Evolutionary conservation across 495 filamentous ascomycete species (phyloP), one percentile per base, ranked within the genome.

Genomic region (Chlorociboria aeruginascens): DNA sequence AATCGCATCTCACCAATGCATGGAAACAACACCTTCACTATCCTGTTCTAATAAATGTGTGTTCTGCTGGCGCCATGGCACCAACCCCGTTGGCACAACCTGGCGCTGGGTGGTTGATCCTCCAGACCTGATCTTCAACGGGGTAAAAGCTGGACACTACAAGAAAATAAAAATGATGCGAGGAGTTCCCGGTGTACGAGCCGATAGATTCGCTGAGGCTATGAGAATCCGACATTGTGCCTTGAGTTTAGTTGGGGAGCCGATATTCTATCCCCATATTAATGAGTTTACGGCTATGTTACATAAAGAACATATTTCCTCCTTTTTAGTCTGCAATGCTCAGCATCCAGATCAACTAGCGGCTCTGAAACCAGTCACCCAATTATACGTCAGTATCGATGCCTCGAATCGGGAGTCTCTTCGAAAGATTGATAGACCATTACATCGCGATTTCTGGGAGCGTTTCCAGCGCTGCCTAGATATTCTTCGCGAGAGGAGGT

Each of bases 1-100:
- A 51, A 97, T 97, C 60, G 76, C 80, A 47, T 95, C 89, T 1
- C 90, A 97, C 56, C 79, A 92, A 36, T 97, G 90, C 68, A 97
- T 97, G 90, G 90, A 97, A 66, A 86, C 89, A 3, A 97, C 90
- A 0, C 90, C 90, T 0, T 94, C 89, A 1, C 76, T 97, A 13
- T 93, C 86, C 12, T 97, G 90, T 73, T 89, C 83, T 56, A 97
- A 97, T 64, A 97, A 97, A 62, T 97, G 90, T 66, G 85, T 97
- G 59, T 97, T 97, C 68, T 97, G 90, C 73, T 97, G 90, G 90
- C 82, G 90, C 10, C 90, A 96, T 60, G 90, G 90, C 37, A 97
- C 90, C 0, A 97, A 97, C 63, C 90, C 90, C 0, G 90, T 97
- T 12, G 89, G 89, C 28, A 97, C 90, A 2, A 89, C 80, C 6